A percentile compares a stretch with the other conserved stretches of the same genome.
phyloP scores from a whole-genome alignment of 2,329 filamentous ascomycete species.

The Penicillium sp. region DNA sequence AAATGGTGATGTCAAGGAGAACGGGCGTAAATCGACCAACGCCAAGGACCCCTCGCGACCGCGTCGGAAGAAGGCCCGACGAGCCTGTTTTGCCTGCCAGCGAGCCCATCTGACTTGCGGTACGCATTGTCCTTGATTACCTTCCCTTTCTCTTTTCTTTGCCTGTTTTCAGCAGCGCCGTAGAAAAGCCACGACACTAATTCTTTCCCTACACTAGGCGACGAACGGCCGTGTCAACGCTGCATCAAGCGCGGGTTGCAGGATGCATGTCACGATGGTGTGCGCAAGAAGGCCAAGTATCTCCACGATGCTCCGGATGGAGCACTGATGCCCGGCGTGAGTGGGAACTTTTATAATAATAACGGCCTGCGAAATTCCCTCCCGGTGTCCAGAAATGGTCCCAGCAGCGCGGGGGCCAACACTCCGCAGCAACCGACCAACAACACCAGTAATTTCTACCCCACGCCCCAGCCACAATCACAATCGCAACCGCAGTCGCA shows the following conservation, averaged over 20 bases:
- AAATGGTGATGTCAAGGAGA: slow-evolving; percentile 61
- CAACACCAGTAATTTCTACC: slow-evolving; percentile 38
- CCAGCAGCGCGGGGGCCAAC: slow-evolving; percentile 30
- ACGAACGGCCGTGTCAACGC: slow-evolving; percentile 89
- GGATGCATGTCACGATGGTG: slow-evolving; percentile 91
- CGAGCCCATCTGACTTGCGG: slow-evolving; percentile 96
- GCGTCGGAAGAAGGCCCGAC: slow-evolving; percentile 89
- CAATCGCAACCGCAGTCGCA: slow-evolving; percentile 25
- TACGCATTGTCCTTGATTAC: slow-evolving; percentile 60
- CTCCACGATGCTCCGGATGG: slow-evolving; percentile 93
- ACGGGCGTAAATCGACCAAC: slow-evolving; percentile 64
- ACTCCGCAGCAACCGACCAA: slow-evolving; percentile 22
- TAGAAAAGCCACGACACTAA: slow-evolving; percentile 1
- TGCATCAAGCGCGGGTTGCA: slow-evolving; percentile 93
- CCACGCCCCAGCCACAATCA: slow-evolving; percentile 39
- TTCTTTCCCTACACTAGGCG: slow-evolving; percentile 65
- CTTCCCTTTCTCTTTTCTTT: slow-evolving; percentile 14
- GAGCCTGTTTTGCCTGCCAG: slow-evolving; percentile 96
- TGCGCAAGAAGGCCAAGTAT: slow-evolving; percentile 98
- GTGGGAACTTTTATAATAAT: slow-evolving; percentile 60
- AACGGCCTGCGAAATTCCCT: slow-evolving; percentile 42
- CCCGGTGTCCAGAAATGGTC: slow-evolving; percentile 38
- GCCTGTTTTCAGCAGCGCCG: background rate
- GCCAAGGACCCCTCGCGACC: slow-evolving; percentile 90
- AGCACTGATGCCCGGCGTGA: slow-evolving; percentile 83